These are phyloP conservation scores for Russula lepida DNA, from an alignment of 768 basidiomycete species.

Conservation along the genomic window DNA sequence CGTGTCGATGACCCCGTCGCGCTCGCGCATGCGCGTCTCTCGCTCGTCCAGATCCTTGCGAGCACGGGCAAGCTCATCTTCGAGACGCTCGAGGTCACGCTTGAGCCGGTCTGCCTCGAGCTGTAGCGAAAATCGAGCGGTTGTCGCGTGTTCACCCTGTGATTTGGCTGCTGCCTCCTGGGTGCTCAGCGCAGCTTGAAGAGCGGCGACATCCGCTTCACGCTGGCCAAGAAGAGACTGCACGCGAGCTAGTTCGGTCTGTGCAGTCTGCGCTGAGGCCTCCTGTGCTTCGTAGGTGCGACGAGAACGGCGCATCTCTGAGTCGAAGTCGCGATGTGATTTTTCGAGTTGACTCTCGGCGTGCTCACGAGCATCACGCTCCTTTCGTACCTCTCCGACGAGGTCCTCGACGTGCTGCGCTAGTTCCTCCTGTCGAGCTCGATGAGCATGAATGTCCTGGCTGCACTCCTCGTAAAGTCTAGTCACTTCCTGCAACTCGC, in stretches of 20 bases:
- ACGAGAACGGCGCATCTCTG: constrained; percentile 47
- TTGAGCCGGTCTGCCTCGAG: constrained; percentile 82
- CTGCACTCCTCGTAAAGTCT: constrained; percentile 57
- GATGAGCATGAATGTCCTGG: constrained; percentile 58
- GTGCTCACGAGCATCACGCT: constrained; percentile 48
- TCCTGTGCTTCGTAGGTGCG: constrained; percentile 65
- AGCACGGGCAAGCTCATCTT: constrained; percentile 68
- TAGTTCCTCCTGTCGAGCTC: constrained; percentile 68
- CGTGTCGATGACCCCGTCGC: constrained; percentile 65
- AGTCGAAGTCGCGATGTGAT: constrained; percentile 57
- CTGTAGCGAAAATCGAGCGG: constrained; percentile 78
- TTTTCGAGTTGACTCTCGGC: constrained; percentile 46
- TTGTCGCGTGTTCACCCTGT: constrained; percentile 76
- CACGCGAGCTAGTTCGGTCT: constrained; percentile 52
- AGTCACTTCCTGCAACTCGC: constrained; percentile 55
- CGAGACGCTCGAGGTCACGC: constrained; percentile 72
- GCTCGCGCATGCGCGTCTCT: constrained; percentile 57
- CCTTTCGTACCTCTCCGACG: constrained; percentile 50
- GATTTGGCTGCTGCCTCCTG: constrained; percentile 71
- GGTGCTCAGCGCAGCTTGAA: constrained; percentile 62
- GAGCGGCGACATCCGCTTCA: constrained; percentile 63
- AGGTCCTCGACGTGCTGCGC: constrained; percentile 67
- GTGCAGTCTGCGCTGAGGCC: constrained; percentile 51
- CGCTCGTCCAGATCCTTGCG: constrained; percentile 60
- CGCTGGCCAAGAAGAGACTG: constrained; percentile 61